Evolutionary conservation across 208 protist species (phyloP), one percentile per base, ranked within the genome.

Genomic region (Acanthamoeba healyi): DNA sequence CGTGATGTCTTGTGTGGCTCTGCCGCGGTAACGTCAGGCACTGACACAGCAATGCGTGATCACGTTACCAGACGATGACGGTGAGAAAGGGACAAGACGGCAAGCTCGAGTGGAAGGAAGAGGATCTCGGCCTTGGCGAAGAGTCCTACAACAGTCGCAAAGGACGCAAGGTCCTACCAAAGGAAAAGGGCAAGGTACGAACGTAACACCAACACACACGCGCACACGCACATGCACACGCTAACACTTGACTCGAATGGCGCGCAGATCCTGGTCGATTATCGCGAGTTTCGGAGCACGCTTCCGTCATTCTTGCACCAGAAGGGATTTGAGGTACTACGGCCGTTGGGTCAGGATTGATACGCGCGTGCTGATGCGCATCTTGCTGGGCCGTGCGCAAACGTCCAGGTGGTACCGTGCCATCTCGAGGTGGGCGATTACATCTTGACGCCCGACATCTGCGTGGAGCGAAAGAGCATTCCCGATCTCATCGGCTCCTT

Each of bases 381-480:
- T 54, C 49, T 19, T 15, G 10, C 49, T 54, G 49, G 9, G 15
- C 14, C 58, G 58, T 5, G 9, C n/a, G 58, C 58, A 32, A 9
- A 9, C 5, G 24, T 67, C 10, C n/a, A 79, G 70, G 79, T 87
- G 36, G 49, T 87, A 12, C 79, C 79, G n/a, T 87, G 79, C 79
- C 79, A 87, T 34, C 84, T 96, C 14, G 67, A 98, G 84, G 96
- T 98, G 4, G 98, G 98, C 36, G 98, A 99, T 94, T 99, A 98
- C 93, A 94, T 99, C 26, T 77, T 99, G 12, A 94, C 96, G 29
- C 97, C 96, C 1, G 92, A 96, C 4, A 94, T 98, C 5, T 97
- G 96, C 65, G 95, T 99, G 7, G 98, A 99, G 95, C 94, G 98
- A 94, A 99, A 99, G 96, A 96, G 94, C 54, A 19, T 98, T 22